A percentile compares a stretch with the other conserved stretches of the same genome.
phyloP scores from a whole-genome alignment of 1,139 yeast genomes.

The Schwanniomyces etchellsii region DNA sequence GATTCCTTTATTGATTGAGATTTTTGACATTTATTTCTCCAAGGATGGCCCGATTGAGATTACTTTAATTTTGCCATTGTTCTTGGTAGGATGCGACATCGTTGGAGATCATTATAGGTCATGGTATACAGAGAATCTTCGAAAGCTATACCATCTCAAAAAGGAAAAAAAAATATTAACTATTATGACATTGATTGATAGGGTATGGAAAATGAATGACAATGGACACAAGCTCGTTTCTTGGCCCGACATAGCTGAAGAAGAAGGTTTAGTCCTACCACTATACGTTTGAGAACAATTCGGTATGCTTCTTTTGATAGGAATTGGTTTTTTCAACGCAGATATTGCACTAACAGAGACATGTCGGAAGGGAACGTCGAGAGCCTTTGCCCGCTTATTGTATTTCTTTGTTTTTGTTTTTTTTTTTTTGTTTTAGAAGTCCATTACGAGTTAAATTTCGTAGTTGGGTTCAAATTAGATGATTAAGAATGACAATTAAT shows the following conservation, averaged over 20 bases:
- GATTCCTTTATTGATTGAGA: slow-evolving; percentile 1
- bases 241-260: slow-evolving; percentile 5
- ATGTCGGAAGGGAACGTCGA: no score
- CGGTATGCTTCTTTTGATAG: neutral
- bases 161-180: neutral
- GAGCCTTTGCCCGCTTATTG: no score
- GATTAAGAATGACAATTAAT: no score
- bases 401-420: no score
- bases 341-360: neutral
- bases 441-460: no score
- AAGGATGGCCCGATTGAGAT: neutral
- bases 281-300: slow-evolving; percentile 2
- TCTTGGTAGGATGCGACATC: slow-evolving; percentile 1
- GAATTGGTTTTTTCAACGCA: neutral
- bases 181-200: neutral
- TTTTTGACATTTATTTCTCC: neutral
- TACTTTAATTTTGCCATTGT: neutral
- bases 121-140: neutral
- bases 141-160: neutral
- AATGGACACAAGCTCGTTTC: slow-evolving; percentile 2
- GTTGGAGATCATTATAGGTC: neutral
- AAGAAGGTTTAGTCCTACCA: slow-evolving; percentile 4
- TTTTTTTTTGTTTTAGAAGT: neutral
- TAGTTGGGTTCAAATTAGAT: no score
- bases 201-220: slow-evolving; percentile 2